Conservation (phyloP, 768 basidiomycete species). For the Pulveroboletus sp. region DNA sequence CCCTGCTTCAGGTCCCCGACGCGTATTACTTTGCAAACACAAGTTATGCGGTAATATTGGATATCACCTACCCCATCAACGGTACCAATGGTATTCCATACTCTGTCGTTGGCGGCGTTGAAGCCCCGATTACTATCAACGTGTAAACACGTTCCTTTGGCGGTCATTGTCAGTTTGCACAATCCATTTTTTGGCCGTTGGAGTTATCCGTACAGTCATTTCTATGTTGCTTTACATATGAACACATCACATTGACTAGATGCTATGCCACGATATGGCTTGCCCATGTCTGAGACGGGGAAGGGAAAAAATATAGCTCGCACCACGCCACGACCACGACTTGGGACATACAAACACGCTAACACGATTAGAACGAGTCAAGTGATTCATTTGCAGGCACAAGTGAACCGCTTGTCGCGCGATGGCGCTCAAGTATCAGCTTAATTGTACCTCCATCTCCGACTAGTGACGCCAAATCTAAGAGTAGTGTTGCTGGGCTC, state of each 20-base stretch:
- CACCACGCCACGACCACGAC: no score
- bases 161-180: not conserved
- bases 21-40: constrained; percentile 20
- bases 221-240: not conserved
- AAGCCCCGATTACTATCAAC: constrained; percentile 13
- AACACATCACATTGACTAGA: not conserved
- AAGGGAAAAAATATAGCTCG: no score
- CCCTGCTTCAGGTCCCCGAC: constrained; percentile 17
- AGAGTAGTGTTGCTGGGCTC: not conserved
- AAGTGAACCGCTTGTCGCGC: no score
- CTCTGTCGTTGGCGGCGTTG: constrained; percentile 21
- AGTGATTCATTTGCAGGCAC: no score
- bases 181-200: not conserved
- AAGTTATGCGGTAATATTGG: constrained; percentile 22
- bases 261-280: not conserved
- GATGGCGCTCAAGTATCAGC: no score
- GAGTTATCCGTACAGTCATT: no score
- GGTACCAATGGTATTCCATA: constrained; percentile 20
- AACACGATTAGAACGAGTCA: no score
- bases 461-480: no score
- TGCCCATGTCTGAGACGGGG: no score
- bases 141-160: constrained; percentile 1
- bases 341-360: no score
- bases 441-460: no score
- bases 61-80: constrained; percentile 19